Conservation (phyloP, 2,329 filamentous ascomycete genomes). For the Phaeosphaeria sp. region DNA sequence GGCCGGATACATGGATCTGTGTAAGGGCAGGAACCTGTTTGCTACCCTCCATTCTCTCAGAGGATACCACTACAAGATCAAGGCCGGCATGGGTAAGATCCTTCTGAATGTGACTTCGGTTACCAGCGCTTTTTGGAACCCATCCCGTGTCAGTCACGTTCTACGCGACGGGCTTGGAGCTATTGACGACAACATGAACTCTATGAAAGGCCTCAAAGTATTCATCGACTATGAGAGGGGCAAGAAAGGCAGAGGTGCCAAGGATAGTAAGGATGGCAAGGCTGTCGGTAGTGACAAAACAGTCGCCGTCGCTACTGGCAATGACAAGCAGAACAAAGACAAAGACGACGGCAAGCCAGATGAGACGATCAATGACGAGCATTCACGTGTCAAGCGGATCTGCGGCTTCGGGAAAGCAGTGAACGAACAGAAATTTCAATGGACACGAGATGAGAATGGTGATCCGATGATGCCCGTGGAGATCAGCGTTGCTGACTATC, state of each 20-base stretch:
- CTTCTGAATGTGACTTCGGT: conserved; percentile 1
- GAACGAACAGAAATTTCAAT: neutral
- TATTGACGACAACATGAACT: neutral
- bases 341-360: neutral
- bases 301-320: no score
- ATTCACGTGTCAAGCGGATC: neutral
- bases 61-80: conserved; percentile 1
- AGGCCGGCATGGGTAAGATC: neutral
- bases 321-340: no score
- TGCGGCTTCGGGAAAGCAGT: neutral
- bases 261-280: neutral
- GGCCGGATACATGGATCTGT: neutral
- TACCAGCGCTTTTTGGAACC: conserved; percentile 1
- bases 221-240: neutral
- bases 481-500: neutral
- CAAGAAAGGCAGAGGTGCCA: neutral
- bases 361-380: neutral
- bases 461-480: neutral
- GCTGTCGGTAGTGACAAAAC: no score
- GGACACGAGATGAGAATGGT: neutral
- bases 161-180: neutral
- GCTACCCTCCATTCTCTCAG: neutral
- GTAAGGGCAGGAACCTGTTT: neutral
- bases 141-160: neutral
- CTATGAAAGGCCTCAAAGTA: neutral